A percentile compares a stretch with the other conserved stretches of the same genome.
These are phyloP conservation scores for Scytalidium lignicola DNA, from an alignment of 2,329 filamentous ascomycete genomes.

Conservation along the genomic window DNA sequence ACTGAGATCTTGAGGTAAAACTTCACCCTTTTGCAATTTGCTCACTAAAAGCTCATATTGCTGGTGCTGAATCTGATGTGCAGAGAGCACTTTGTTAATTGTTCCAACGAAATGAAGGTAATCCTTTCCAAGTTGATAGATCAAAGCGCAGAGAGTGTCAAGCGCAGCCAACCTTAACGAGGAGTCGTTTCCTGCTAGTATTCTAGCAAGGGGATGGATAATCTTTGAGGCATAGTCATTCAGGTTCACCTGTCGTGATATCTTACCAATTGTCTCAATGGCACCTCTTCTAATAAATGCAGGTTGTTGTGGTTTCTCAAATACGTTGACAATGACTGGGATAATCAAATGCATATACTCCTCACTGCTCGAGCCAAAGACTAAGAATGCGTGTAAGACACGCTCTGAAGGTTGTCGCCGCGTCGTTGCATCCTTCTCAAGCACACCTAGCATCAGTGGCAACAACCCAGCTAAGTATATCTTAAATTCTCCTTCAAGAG, in stretches of 20 bases:
- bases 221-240: slow-evolving; percentile 97
- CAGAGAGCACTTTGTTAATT: slow-evolving; percentile 79
- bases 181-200: slow-evolving; percentile 69
- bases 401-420: slow-evolving; percentile 81
- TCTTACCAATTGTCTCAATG: slow-evolving; percentile 90
- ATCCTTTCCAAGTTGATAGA: slow-evolving; percentile 92
- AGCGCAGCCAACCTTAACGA: slow-evolving; percentile 75
- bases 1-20: slow-evolving; percentile 89
- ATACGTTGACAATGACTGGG: slow-evolving; percentile 88
- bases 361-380: slow-evolving; percentile 92
- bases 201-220: slow-evolving; percentile 83
- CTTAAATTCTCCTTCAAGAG: slow-evolving; percentile 96
- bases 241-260: slow-evolving; percentile 93
- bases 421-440: slow-evolving; percentile 76
- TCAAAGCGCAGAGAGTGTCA: slow-evolving; percentile 90
- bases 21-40: slow-evolving; percentile 91
- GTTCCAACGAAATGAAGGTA: slow-evolving; percentile 92
- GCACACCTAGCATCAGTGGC: slow-evolving; percentile 87
- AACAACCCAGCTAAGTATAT: slow-evolving; percentile 85
- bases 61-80: slow-evolving; percentile 76
- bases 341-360: slow-evolving; percentile 99
- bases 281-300: slow-evolving; percentile 75
- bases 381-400: slow-evolving; percentile 89
- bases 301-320: slow-evolving; percentile 83
- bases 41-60: slow-evolving; percentile 91